Percentiles rank a stretch among this genome's conserved stretches.
Evolutionary conservation across 2,329 filamentous ascomycete species (phyloP).

Genomic region (Cladosporium phlei): DNA sequence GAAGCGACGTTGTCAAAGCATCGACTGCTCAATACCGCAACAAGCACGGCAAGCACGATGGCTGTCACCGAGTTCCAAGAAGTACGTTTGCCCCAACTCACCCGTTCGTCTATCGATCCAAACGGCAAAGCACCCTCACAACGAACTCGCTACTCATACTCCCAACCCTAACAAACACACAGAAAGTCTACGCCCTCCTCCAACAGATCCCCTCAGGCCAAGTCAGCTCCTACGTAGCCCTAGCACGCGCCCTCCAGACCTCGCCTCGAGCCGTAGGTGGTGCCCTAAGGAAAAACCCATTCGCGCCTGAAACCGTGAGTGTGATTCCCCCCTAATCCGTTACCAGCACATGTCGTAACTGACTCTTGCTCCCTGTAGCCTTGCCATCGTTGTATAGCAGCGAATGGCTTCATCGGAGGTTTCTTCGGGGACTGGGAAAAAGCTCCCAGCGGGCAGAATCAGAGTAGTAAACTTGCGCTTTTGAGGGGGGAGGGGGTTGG

Average conservation of each 20-base stretch:
- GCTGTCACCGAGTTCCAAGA: constrained; percentile 11
- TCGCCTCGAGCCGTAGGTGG: constrained; percentile 74
- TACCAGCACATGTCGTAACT: constrained; percentile 60
- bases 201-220: constrained; percentile 71
- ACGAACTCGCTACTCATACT: too few species aligned
- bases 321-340: constrained; percentile 36
- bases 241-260: constrained; percentile 63
- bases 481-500: constrained; percentile 60
- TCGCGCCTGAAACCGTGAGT: constrained; percentile 76
- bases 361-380: background rate
- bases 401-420: constrained; percentile 50
- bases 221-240: constrained; percentile 71
- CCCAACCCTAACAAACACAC: background rate
- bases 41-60: background rate
- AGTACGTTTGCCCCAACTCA: background rate
- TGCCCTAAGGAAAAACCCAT: constrained; percentile 71
- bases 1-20: background rate
- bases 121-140: background rate
- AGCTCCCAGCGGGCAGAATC: constrained; percentile 57
- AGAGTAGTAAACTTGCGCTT: constrained; percentile 60
- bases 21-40: background rate
- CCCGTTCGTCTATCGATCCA: background rate
- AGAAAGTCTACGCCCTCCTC: constrained; percentile 61
- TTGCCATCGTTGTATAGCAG: constrained; percentile 6
- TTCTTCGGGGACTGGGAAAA: constrained; percentile 65